A percentile compares a stretch with the other conserved stretches of the same genome.
These are phyloP conservation scores for Cladosporium phlei DNA, from an alignment of 2,329 filamentous ascomycete genomes.

Conservation along the genomic window DNA sequence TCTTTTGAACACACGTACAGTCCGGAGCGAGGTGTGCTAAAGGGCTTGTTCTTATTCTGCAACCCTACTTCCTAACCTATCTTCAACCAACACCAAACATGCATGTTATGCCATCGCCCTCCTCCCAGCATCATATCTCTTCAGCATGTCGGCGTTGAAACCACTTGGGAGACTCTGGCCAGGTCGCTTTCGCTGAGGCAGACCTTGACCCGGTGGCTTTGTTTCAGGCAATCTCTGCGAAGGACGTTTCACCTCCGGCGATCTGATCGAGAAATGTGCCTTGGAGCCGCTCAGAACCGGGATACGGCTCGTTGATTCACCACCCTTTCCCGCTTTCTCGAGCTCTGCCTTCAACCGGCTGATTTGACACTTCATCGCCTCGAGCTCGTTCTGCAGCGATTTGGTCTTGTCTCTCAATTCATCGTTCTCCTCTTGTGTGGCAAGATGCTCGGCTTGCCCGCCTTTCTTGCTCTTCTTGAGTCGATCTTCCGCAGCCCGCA, in stretches of 20 bases:
- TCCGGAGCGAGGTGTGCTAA: too few species aligned
- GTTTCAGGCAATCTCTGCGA: neutral
- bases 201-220: neutral
- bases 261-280: neutral
- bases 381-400: neutral
- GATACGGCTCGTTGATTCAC: neutral
- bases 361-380: neutral
- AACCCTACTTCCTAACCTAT: too few species aligned
- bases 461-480: constrained; percentile 15
- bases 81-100: too few species aligned
- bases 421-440: constrained; percentile 5
- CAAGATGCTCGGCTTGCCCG: constrained; percentile 5
- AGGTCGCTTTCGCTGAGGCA: neutral
- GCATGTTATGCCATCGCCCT: constrained; percentile 8
- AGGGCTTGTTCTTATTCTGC: too few species aligned
- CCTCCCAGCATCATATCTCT: constrained; percentile 5
- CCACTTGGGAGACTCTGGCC: neutral
- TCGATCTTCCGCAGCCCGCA: constrained; percentile 11
- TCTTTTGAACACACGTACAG: neutral
- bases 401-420: neutral
- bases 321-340: too few species aligned
- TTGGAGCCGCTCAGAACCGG: neutral
- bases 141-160: neutral
- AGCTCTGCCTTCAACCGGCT: neutral
- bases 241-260: neutral